These are phyloP conservation scores for Blepharisma japonicum DNA, from an alignment of 73 alveolate genomes.

Conservation along the genomic window DNA sequence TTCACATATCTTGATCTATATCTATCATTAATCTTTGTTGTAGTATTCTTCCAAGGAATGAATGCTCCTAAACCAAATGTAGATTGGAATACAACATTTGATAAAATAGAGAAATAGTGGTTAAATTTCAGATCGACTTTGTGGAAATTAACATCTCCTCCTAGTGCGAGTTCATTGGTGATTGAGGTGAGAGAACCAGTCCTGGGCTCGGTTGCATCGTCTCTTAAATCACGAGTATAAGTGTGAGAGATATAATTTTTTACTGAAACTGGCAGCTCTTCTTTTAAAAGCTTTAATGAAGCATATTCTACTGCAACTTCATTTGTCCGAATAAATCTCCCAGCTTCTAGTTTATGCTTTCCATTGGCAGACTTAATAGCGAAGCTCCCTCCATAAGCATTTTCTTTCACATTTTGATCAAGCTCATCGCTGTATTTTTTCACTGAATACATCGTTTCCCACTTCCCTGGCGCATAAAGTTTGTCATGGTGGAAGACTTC, in stretches of 20 bases:
- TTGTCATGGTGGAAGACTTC: neutral
- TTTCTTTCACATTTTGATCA: constrained; percentile 14
- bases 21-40: neutral
- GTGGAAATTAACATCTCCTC: neutral
- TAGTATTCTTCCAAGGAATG: neutral
- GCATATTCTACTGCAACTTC: neutral
- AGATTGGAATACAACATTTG: neutral
- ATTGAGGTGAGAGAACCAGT: neutral
- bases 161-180: constrained; percentile 3
- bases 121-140: neutral
- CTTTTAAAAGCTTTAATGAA: neutral
- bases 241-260: neutral
- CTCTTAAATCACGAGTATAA: neutral
- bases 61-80: constrained; percentile 1
- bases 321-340: neutral
- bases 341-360: neutral
- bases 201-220: neutral
- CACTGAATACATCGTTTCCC: neutral
- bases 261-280: neutral
- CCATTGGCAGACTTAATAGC: neutral
- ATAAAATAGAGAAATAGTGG: neutral
- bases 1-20: neutral
- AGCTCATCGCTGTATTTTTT: neutral
- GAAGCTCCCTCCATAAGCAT: neutral
- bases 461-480: constrained; percentile 5